Conservation (phyloP, 306 rosid genomes). For the Begonia loranthoides region DNA sequence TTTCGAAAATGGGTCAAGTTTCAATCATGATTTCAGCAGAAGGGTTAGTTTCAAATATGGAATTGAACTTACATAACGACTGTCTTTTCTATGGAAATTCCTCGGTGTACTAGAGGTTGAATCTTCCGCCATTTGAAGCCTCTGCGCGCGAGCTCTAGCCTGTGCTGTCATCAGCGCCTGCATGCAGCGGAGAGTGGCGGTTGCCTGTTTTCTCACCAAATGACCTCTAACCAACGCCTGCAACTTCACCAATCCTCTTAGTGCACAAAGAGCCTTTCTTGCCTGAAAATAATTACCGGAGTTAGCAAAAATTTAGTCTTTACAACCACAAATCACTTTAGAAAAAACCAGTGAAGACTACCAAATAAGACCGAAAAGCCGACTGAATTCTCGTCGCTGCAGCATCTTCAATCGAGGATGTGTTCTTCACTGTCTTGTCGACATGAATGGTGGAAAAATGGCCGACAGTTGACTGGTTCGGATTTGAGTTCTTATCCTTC, state of each 20-base stretch:
- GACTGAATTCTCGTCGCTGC: conserved; percentile 78
- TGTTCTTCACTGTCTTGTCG: conserved; percentile 28
- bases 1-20: no score
- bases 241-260: conserved; percentile 77
- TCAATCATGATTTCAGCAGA: no score
- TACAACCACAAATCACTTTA: no score
- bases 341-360: conserved; percentile 9
- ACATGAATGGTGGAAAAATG: conserved; percentile 14
- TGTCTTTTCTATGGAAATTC: conserved; percentile 30
- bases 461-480: conserved; percentile 17
- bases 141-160: conserved; percentile 77
- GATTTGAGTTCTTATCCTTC: conserved; percentile 1
- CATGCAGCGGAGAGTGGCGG: conserved; percentile 65
- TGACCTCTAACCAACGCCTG: conserved; percentile 93
- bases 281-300: conserved; percentile 36
- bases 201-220: conserved; percentile 74
- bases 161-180: conserved; percentile 88
- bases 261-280: conserved; percentile 72
- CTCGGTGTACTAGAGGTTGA: conserved; percentile 19
- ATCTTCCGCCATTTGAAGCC: conserved; percentile 45
- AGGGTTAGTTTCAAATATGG: no score
- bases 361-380: conserved; percentile 67
- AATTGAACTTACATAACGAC: conserved; percentile 16
- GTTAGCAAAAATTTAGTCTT: not conserved
- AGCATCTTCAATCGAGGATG: conserved; percentile 49